Percentiles rank a stretch among this genome's conserved stretches.
phyloP scores from a whole-genome alignment of 805 yeast species.

The Candida anglica region DNA sequence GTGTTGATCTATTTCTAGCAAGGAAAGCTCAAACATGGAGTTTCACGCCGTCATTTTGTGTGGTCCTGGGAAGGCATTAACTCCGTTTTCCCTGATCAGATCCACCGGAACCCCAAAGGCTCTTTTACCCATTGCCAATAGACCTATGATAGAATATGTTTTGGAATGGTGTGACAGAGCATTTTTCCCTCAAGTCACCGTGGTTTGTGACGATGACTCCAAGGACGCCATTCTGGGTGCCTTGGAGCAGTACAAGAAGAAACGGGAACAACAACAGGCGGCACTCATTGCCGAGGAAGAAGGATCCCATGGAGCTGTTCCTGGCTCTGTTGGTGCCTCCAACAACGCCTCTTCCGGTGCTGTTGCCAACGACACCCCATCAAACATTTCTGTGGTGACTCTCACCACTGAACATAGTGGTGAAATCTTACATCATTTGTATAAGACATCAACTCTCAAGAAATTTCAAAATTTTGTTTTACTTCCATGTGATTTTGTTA shows the following conservation, averaged over 20 bases:
- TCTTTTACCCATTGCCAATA: slow-evolving; percentile 82
- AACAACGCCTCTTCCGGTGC: neutral
- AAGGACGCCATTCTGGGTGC: slow-evolving; percentile 44
- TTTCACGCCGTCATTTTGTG: slow-evolving; percentile 88
- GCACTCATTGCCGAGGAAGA: slow-evolving; percentile 6
- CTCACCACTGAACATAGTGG: slow-evolving; percentile 58
- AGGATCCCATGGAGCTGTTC: neutral
- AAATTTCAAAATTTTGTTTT: slow-evolving; percentile 52
- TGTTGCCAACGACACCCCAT: neutral
- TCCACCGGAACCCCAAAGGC: slow-evolving; percentile 77
- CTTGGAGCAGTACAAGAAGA: slow-evolving; percentile 43
- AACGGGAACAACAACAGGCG: slow-evolving; percentile 10
- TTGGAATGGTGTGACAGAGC: slow-evolving; percentile 93
- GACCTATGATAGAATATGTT: slow-evolving; percentile 82
- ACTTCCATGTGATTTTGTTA: slow-evolving; percentile 90
- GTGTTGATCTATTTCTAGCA: too few species aligned
- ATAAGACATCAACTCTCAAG: slow-evolving; percentile 40
- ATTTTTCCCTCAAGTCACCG: slow-evolving; percentile 64
- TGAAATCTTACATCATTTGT: slow-evolving; percentile 47
- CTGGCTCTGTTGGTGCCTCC: neutral
- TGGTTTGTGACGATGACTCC: slow-evolving; percentile 53
- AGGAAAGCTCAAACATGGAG: too few species aligned
- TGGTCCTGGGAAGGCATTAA: slow-evolving; percentile 72
- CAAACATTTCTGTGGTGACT: slow-evolving; percentile 12
- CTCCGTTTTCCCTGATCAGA: slow-evolving; percentile 65